phyloP scores from a whole-genome alignment of 129 eudicot species.

The Daucus carota region DNA sequence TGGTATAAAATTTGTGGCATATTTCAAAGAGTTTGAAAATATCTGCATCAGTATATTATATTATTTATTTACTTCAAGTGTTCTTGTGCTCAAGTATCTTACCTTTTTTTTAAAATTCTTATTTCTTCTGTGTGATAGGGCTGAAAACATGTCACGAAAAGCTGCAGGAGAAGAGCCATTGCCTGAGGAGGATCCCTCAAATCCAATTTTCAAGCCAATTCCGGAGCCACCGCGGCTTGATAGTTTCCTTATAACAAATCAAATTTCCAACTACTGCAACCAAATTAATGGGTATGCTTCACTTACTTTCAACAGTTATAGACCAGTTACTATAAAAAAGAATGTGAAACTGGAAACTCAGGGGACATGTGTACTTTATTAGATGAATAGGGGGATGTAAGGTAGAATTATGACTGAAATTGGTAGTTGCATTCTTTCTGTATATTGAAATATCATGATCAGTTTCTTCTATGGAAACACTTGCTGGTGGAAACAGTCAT shows the following conservation, averaged over 20 bases:
- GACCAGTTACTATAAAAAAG: not conserved
- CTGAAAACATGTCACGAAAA: constrained; percentile 85
- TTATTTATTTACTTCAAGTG: not conserved
- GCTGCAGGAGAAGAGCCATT: constrained; percentile 96
- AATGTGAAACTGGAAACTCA: not conserved
- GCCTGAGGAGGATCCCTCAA: constrained; percentile 96
- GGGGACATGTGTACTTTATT: not conserved
- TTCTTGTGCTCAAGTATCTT: not conserved
- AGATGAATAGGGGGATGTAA: not conserved
- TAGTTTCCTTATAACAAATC: constrained; percentile 89
- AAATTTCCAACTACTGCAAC: constrained; percentile 88
- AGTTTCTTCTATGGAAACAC: not conserved
- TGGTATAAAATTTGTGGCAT: not conserved
- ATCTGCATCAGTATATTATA: not conserved
- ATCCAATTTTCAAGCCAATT: constrained; percentile 77
- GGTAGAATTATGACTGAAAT: not conserved
- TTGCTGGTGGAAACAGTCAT: not conserved
- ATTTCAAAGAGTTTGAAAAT: not conserved
- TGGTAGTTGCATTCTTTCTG: not conserved
- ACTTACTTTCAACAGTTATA: not conserved
- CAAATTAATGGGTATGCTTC: constrained; percentile 78
- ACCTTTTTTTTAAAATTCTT: not conserved
- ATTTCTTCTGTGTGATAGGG: constrained; percentile 27
- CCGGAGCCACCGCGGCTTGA: constrained; percentile 93
- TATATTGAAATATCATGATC: not conserved